Base-by-base conservation (phyloP, 2,329 filamentous ascomycete genomes). In the Dothistroma septosporum region DNA sequence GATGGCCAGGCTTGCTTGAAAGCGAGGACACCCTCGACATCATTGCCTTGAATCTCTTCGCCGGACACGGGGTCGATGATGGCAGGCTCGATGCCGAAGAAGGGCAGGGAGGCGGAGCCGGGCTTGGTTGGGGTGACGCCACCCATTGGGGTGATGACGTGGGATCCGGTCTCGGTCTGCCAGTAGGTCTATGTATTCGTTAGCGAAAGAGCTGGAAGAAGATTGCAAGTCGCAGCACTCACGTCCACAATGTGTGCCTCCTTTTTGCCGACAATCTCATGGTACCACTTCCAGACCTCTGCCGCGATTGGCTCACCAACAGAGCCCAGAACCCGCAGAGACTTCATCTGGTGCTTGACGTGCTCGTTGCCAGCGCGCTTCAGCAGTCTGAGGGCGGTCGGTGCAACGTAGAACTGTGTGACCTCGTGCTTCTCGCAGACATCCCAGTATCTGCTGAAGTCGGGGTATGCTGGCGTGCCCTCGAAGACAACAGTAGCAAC, bases 231-330 rank as follows among this genome's bases (percentile, higher is more conserved):
- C 2, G 5, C 4, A 48, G 4, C 4, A 85, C 91, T 84, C 81
- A 96, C 92, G 76, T 99, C 94, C 58, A 97, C 88, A 76, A 99
- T 83, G 73, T 99, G 94, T 53, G 91, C 89, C 76, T 96, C 88
- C 77, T 93, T 88, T 83, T 92, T 95, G 73, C 94, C 94, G 57
- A 99, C 92, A 68, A 89, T 84, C 77, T 97, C 92, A 75, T 92
- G 93, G 80, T 97, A 99, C 94, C 94, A 99, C 80, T 97, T 97
- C 94, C 94, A 99, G 61, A 99, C 90, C 77, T 99, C 94, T 22
- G 93, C 91, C 19, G 94, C 93, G 71, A 99, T 99, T 44, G 94
- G 94, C 80, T 99, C 94, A 68, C 94, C 94, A 61, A 99, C 94
- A 19, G 93, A 96, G 61, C 93, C 94, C 21, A 99, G 82, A 6